Base-by-base conservation (phyloP, 768 basidiomycete species). In the Termitomyces sp. region DNA sequence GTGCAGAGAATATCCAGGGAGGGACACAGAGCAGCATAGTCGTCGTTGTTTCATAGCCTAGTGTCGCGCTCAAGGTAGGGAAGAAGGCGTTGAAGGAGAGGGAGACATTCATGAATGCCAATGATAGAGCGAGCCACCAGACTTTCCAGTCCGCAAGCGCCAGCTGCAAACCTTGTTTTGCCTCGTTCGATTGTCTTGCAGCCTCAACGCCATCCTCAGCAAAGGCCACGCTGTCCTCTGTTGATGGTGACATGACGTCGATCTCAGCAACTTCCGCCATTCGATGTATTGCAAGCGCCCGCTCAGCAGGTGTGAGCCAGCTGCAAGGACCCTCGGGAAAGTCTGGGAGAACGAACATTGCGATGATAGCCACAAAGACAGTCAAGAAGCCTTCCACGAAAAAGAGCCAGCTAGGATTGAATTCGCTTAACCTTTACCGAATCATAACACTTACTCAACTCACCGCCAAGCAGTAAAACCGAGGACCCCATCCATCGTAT, bases 91-190 rank as follows among this genome's bases (percentile, higher is more conserved):
- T 87, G 77, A 92, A 92, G 4, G 84, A 85, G 28, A 91, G 64
- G 9, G 87, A 82, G 38, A 87, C 70, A 36, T 83, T 79, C 72
- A 84, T 77, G 62, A 77, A 78, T 14, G 82, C 81, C 56, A 90
- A 68, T 3, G 85, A 78, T 30, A 90, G 55, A 20, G 87, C 78
- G 45, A 95, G 76, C 81, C 82, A 89, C 87, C 91, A 94, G 40
- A 94, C 89, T 69, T 86, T 89, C 87, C 86, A 85, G 65, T 94
- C 92, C 20, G 75, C 76, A 56, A 92, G 49, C 0, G 92, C 88
- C 59, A 88, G 70, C 40, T 72, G 65, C 2, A 94, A 66, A 2
- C 90, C 90, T 24, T 71, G 69, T 14, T 68, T 63, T 16, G 72
- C 72, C 6, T 69, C 60, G 16, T 59, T 48, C 13, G 22, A 47